A percentile compares a stretch with the other conserved stretches of the same genome.
These are phyloP conservation scores for Aspergillus wentii DNA, from an alignment of 495 filamentous ascomycete species.

Conservation along the genomic window DNA sequence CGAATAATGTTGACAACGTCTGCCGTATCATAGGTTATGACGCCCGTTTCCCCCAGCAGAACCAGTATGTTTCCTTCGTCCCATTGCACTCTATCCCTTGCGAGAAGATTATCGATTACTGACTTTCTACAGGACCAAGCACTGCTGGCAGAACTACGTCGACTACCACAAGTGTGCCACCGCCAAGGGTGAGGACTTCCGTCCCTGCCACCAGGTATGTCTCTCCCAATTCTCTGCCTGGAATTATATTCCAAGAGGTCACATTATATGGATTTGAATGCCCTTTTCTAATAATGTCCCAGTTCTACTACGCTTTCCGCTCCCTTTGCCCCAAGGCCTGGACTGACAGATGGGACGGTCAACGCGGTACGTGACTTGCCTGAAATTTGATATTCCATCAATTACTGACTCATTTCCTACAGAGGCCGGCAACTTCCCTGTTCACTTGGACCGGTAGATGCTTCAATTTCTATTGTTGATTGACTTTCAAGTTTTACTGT, in stretches of 20 bases:
- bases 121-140: slow-evolving; percentile 53
- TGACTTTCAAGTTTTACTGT: slow-evolving; percentile 31
- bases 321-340: slow-evolving; percentile 95
- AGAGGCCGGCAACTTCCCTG: slow-evolving; percentile 93
- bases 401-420: slow-evolving; percentile 14
- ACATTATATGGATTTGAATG: no score
- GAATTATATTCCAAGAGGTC: not conserved
- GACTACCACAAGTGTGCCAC: slow-evolving; percentile 99
- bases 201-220: slow-evolving; percentile 89
- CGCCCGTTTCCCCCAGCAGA: slow-evolving; percentile 97
- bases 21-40: slow-evolving; percentile 71
- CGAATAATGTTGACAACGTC: slow-evolving; percentile 29
- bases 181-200: slow-evolving; percentile 98
- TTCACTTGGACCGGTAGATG: slow-evolving; percentile 39
- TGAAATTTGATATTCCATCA: no score
- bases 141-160: slow-evolving; percentile 99
- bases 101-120: slow-evolving; percentile 7
- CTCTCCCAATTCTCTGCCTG: not conserved
- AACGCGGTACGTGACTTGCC: slow-evolving; percentile 83
- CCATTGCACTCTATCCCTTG: not conserved
- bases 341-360: slow-evolving; percentile 94
- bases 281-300: not conserved
- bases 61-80: slow-evolving; percentile 58
- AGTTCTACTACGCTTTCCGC: slow-evolving; percentile 96
- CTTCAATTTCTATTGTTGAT: slow-evolving; percentile 15